Evolutionary conservation across 495 filamentous ascomycete species (phyloP).

Genomic region (Hyaloscypha hepaticicola): DNA sequence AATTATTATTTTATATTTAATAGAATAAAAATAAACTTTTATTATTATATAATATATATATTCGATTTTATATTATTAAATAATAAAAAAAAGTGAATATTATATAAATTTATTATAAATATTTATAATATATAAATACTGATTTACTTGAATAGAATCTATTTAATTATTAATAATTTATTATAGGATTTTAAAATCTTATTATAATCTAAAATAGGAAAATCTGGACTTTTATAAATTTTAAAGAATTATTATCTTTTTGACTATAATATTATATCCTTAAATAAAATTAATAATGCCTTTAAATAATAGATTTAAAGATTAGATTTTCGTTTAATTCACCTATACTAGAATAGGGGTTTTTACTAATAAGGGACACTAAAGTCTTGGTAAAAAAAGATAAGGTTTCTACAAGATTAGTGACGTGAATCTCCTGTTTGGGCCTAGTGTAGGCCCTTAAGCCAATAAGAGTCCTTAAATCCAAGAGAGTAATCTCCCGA

Average conservation of each 20-base stretch:
- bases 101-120: conserved; percentile 25
- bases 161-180: conserved; percentile 42
- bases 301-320: too few species aligned
- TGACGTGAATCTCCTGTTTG: too few species aligned
- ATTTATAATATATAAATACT: conserved; percentile 44
- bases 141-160: conserved; percentile 40
- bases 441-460: too few species aligned
- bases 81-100: conserved; percentile 18
- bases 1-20: conserved; percentile 37
- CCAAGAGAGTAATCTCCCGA: too few species aligned
- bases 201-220: conserved; percentile 6
- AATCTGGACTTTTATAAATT: conserved; percentile 21
- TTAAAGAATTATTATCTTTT: conserved; percentile 20
- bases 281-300: too few species aligned
- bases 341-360: too few species aligned
- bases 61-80: conserved; percentile 17
- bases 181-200: conserved; percentile 19
- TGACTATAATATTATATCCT: too few species aligned
- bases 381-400: too few species aligned
- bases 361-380: too few species aligned
- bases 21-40: conserved; percentile 33
- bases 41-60: conserved; percentile 35
- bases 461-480: too few species aligned
- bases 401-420: too few species aligned
- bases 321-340: too few species aligned